Evolutionary conservation across 78 protist species (phyloP).

Genomic region (Dictyostelium brefeldianum): DNA sequence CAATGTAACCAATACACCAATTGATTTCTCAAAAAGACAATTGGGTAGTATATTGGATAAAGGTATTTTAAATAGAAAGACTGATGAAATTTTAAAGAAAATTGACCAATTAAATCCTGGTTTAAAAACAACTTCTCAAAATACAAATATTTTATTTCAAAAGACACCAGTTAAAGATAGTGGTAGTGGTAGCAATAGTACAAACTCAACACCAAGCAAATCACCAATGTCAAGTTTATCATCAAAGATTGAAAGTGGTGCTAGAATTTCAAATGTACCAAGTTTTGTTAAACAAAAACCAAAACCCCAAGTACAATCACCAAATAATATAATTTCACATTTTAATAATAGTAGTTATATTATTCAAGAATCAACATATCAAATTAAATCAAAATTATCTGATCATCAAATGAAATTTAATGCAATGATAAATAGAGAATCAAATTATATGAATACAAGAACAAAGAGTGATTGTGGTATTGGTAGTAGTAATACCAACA

Average conservation of each 20-base stretch:
- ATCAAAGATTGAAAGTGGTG: slow-evolving; percentile 12
- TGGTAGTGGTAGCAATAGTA: background rate
- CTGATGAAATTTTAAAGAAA: background rate
- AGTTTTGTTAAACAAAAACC: background rate
- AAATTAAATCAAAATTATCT: background rate
- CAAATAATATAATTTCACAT: background rate
- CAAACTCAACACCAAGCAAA: slow-evolving; percentile 8
- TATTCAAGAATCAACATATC: background rate
- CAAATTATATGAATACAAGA: background rate
- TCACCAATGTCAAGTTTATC: slow-evolving; percentile 26
- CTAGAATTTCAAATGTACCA: background rate
- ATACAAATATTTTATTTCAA: slow-evolving; percentile 35
- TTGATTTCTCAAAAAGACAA: slow-evolving; percentile 65
- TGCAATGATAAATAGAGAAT: slow-evolving; percentile 36
- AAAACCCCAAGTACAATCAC: background rate
- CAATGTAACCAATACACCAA: background rate
- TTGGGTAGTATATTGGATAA: slow-evolving; percentile 40
- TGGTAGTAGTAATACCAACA: background rate
- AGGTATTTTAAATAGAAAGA: slow-evolving; percentile 48
- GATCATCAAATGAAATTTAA: slow-evolving; percentile 20
- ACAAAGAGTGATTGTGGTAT: background rate
- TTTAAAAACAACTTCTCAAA: background rate
- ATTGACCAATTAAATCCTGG: background rate
- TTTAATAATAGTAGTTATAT: background rate
- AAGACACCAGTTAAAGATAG: slow-evolving; percentile 13